phyloP scores from a whole-genome alignment of 192 early-diverging fungal genomes.

The Backusella australiensis region DNA sequence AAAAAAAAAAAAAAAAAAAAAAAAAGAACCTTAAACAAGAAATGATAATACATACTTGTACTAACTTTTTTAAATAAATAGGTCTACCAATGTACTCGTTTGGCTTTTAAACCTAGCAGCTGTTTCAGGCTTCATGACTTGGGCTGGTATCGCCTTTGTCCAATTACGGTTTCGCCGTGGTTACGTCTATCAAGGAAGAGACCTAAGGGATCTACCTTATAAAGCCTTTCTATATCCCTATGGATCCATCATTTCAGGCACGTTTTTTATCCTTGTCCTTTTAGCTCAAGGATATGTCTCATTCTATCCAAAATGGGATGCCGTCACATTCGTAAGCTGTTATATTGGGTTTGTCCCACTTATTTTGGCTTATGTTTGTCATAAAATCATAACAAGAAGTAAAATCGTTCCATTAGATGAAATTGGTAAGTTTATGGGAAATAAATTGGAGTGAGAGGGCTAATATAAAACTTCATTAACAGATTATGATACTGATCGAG shows the following conservation, averaged over 20 bases:
- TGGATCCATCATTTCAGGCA: conserved; percentile 59
- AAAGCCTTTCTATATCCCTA: conserved; percentile 62
- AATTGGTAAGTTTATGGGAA: conserved; percentile 33
- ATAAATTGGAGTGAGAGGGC: not conserved
- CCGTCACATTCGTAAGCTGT: conserved; percentile 46
- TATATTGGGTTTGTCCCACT: conserved; percentile 63
- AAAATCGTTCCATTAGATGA: conserved; percentile 59
- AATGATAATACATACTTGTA: not conserved
- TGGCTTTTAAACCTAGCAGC: conserved; percentile 61
- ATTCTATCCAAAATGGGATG: conserved; percentile 50
- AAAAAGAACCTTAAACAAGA: not conserved
- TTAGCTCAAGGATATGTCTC: conserved; percentile 58
- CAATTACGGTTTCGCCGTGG: conserved; percentile 81
- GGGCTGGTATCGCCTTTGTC: conserved; percentile 73
- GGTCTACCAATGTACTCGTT: conserved; percentile 43
- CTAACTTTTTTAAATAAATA: not conserved
- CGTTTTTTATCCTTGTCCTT: conserved; percentile 55
- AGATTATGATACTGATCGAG: conserved; percentile 19
- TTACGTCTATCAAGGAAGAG: conserved; percentile 63
- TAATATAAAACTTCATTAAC: not conserved
- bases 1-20: too few relatives aligned
- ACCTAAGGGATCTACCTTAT: conserved; percentile 62
- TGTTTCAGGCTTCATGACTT: conserved; percentile 72
- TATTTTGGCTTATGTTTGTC: conserved; percentile 51
- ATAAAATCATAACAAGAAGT: conserved; percentile 58